Evolutionary conservation across 192 early-diverging fungal species (phyloP), one percentile per base, ranked within the genome.

Genomic region (Funneliformis mosseae): DNA sequence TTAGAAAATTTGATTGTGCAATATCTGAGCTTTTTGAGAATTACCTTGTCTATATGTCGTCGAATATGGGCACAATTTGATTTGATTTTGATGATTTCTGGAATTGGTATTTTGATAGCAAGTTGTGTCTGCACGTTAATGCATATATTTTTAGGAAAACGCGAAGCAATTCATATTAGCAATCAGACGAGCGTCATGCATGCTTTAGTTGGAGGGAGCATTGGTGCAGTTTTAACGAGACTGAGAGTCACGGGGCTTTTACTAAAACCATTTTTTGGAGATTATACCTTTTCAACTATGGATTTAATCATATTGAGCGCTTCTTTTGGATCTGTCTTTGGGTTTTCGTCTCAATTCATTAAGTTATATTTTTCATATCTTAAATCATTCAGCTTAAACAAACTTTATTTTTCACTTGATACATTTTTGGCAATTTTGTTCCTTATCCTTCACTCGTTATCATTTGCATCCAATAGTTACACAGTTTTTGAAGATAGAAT

Each of bases 11-110:
- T 76, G 4, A 28, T 83, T 23, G 39, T 59, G 38, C 79, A 84
- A 39, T 85, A 84, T 59, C 81, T 83, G 25, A 82, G 66, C 21
- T 94, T 94, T 74, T 84, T 93, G 60, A 83, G 92, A 1, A 81
- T 82, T 7, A 88, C 93, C 0, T 87, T 99, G 16, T 88, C 88
- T 16, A 89, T 91, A 21, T 90, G 94, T 75, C 91, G 95, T n/a
- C 84, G 89, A 42, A 90, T 95, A 50, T 99, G 97, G 97, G 95
- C 96, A 18, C 94, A 95, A 41, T 99, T 99, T 81, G 96, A 99
- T 69, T 83, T 90, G 8, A 86, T 88, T 2, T 85, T 94, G 43
- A 98, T 99, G 82, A 76, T 89, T 0, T 76, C 92, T 9, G 97
- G 97, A 11, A 87, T 93, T 1, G 59, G 85, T 12, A 83, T 95